phyloP scores from a whole-genome alignment of 768 basidiomycete species.

The Boletus pseudopeckii region DNA sequence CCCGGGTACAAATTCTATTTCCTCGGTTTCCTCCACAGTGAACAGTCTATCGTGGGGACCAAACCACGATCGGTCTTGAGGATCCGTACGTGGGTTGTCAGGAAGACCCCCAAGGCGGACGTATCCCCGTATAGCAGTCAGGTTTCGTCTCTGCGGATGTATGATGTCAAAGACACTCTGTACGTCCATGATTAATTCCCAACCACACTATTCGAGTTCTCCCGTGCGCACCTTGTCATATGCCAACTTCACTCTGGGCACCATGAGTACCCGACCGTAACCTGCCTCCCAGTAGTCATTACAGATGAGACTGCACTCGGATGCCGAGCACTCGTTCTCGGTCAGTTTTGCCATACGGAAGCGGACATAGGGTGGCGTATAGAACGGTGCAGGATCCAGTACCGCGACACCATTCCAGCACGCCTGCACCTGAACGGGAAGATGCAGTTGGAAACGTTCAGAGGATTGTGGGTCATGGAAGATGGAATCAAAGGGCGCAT shows the following conservation, averaged over 20 bases:
- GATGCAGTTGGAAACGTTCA: conserved; percentile 82
- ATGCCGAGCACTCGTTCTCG: conserved; percentile 91
- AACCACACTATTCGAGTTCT: background rate
- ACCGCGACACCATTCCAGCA: conserved; percentile 99
- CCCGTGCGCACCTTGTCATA: conserved; percentile 71
- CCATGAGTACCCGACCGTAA: conserved; percentile 97
- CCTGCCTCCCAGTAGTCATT: conserved; percentile 98
- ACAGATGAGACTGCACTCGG: conserved; percentile 94
- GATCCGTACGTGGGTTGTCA: conserved; percentile 94
- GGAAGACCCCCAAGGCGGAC: conserved; percentile 93
- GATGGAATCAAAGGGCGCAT: conserved; percentile 92
- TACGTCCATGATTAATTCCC: conserved; percentile 3
- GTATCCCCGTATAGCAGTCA: conserved; percentile 95
- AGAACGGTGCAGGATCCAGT: conserved; percentile 94
- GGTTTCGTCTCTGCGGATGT: conserved; percentile 84
- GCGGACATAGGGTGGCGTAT: conserved; percentile 81
- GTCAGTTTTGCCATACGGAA: conserved; percentile 93
- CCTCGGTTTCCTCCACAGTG: conserved; percentile 79
- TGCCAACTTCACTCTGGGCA: conserved; percentile 92
- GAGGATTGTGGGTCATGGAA: conserved; percentile 82
- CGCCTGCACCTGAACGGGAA: conserved; percentile 94
- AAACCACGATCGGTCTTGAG: conserved; percentile 97
- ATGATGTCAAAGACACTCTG: conserved; percentile 94
- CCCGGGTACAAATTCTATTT: conserved; percentile 72
- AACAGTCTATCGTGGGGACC: conserved; percentile 96